These are phyloP conservation scores for Setaria viridis DNA, from an alignment of 202 grass and related monocot genomes.

Conservation along the genomic window DNA sequence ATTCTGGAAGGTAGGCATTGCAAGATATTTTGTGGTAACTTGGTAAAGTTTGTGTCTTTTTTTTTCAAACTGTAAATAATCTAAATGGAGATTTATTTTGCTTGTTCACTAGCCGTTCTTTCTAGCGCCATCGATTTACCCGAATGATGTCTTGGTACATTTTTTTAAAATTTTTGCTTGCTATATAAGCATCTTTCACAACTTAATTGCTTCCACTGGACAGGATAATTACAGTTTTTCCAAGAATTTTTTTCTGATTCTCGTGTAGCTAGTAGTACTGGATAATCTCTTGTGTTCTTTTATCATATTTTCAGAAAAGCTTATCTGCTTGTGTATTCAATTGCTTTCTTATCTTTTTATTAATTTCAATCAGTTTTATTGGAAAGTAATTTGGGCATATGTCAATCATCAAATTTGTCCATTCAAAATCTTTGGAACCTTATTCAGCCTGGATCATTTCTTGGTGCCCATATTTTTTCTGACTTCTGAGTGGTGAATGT, in stretches of 20 bases:
- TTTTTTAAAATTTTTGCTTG: neutral
- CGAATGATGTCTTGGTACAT: neutral
- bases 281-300: neutral
- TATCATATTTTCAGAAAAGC: neutral
- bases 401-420: neutral
- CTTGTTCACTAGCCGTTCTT: neutral
- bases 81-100: neutral
- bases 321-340: neutral
- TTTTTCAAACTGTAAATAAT: neutral
- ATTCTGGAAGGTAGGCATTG: neutral
- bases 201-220: neutral
- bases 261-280: neutral
- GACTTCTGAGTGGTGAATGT: neutral
- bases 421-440: neutral
- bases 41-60: neutral
- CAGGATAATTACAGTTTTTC: neutral
- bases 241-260: neutral
- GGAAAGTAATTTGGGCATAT: neutral
- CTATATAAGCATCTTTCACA: neutral
- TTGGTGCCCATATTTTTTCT: neutral
- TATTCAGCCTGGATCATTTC: neutral
- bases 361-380: constrained; percentile 2
- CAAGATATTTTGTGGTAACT: neutral
- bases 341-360: constrained; percentile 6
- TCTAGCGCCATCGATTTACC: neutral